Evolutionary conservation across 2,329 filamentous ascomycete species (phyloP).

Genomic region (Sclerotinia minor): DNA sequence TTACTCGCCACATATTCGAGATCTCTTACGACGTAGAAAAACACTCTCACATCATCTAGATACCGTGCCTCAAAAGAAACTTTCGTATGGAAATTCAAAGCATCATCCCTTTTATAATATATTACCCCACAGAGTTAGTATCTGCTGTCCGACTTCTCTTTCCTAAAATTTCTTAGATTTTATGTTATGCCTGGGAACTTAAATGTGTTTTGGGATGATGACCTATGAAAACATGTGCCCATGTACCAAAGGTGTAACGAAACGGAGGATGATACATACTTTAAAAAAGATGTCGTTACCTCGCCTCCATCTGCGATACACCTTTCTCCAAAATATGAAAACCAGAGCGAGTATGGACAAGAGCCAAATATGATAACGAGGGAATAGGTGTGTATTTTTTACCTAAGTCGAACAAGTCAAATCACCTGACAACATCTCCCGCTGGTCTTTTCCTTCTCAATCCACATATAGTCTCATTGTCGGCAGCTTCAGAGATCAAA

Average conservation of each 20-base stretch:
- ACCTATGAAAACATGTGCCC: neutral
- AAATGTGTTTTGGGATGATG: neutral
- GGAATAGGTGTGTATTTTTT: conserved; percentile 27
- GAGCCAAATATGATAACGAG: conserved; percentile 30
- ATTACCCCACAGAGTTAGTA: neutral
- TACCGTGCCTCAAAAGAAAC: neutral
- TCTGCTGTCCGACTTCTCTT: no score
- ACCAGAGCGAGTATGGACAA: conserved; percentile 33
- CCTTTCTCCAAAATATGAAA: conserved; percentile 32
- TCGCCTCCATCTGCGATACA: conserved; percentile 31
- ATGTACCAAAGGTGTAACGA: neutral
- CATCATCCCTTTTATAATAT: neutral
- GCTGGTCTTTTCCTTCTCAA: conserved; percentile 51
- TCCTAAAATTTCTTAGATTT: neutral
- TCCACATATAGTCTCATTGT: conserved; percentile 51
- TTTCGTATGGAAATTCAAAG: no score
- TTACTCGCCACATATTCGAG: neutral
- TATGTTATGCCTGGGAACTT: neutral
- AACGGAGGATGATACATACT: neutral
- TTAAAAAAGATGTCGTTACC: conserved; percentile 7
- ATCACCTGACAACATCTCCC: conserved; percentile 16
- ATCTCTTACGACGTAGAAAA: neutral
- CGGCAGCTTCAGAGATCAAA: conserved; percentile 52
- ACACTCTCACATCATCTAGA: neutral
- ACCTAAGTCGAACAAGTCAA: neutral